These are phyloP conservation scores for Dissophora ornata DNA, from an alignment of 192 early-diverging fungal species.

Conservation along the genomic window DNA sequence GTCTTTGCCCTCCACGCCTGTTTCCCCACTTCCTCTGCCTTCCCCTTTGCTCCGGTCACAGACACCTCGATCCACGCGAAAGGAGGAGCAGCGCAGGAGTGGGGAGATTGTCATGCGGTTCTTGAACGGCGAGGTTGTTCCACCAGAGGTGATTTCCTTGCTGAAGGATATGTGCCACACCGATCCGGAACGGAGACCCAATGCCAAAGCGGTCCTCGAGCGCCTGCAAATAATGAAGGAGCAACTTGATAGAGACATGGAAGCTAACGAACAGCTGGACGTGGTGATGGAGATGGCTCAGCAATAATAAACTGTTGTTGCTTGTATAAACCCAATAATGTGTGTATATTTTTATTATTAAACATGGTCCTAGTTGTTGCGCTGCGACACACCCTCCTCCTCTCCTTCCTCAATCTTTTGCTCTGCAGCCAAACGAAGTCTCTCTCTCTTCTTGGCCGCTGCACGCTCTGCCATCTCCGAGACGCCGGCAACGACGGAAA, in stretches of 20 bases:
- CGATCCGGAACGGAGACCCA: constrained; percentile 29
- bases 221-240: constrained; percentile 23
- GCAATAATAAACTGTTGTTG: too few relatives aligned
- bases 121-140: constrained; percentile 49
- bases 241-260: not conserved
- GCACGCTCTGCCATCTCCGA: constrained; percentile 48
- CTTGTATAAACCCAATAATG: too few relatives aligned
- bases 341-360: too few relatives aligned
- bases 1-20: constrained; percentile 25
- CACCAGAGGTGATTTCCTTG: constrained; percentile 17
- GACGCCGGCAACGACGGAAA: constrained; percentile 43
- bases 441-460: constrained; percentile 50
- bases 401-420: not conserved
- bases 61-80: constrained; percentile 20
- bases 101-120: constrained; percentile 48
- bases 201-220: constrained; percentile 17
- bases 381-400: too few relatives aligned
- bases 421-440: constrained; percentile 37
- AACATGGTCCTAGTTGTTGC: too few relatives aligned
- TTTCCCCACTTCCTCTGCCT: constrained; percentile 38
- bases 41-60: constrained; percentile 29
- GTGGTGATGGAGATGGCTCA: too few relatives aligned
- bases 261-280: constrained; percentile 10
- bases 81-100: constrained; percentile 37
- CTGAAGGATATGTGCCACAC: constrained; percentile 50